Percentiles rank a stretch among this genome's conserved stretches.
Evolutionary conservation across 208 protist species (phyloP).

Genomic region (Trypanosomatidae sp.): DNA sequence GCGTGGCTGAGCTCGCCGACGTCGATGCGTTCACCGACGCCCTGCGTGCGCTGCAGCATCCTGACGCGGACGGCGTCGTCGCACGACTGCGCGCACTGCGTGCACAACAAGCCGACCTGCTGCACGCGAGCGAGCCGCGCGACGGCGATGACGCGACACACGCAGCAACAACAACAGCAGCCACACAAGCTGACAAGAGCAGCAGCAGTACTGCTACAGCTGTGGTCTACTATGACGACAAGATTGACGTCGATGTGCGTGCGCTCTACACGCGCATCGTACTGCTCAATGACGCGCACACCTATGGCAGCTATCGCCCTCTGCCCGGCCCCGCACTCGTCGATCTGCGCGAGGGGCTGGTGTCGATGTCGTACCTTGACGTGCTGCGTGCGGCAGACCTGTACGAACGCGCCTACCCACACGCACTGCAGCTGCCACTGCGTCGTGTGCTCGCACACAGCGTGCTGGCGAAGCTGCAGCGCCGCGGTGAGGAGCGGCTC

Average conservation of each 20-base stretch:
- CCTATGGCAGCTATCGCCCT: constrained; percentile 34
- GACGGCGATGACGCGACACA: neutral
- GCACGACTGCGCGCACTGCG: constrained; percentile 9
- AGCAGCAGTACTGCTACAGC: neutral
- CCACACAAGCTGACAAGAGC: neutral
- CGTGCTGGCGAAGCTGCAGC: constrained; percentile 36
- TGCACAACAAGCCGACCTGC: neutral
- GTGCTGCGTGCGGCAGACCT: constrained; percentile 47
- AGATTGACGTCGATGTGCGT: constrained; percentile 61
- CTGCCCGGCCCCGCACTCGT: constrained; percentile 45
- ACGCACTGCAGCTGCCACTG: constrained; percentile 13
- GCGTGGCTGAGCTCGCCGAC: constrained; percentile 27
- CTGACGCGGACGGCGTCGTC: constrained; percentile 24
- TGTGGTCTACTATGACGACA: constrained; percentile 32
- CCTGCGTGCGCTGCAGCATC: constrained; percentile 29
- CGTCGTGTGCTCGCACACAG: constrained; percentile 28
- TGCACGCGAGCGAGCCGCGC: neutral
- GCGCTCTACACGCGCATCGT: constrained; percentile 39
- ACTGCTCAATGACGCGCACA: constrained; percentile 29
- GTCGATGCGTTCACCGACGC: constrained; percentile 31
- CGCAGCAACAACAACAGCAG: constrained; percentile 1
- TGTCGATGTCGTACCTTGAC: constrained; percentile 31
- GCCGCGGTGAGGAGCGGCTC: constrained; percentile 40
- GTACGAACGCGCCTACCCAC: constrained; percentile 29
- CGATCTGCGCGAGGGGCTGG: constrained; percentile 51